Evolutionary conservation across 139 green algal genomes (phyloP).

Genomic region (Ulvella scutata): DNA sequence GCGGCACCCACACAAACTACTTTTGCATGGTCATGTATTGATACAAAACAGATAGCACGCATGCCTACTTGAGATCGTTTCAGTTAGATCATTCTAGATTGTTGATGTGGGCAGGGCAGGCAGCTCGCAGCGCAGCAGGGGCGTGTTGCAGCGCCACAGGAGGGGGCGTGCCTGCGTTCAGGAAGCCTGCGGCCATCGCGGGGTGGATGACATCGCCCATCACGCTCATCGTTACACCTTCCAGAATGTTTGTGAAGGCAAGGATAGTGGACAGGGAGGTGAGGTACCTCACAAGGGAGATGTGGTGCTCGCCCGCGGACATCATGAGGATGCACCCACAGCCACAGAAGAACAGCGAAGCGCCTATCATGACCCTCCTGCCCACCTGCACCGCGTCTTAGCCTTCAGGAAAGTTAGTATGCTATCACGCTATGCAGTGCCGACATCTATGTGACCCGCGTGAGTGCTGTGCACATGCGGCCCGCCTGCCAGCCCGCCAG

Average conservation of each 20-base stretch:
- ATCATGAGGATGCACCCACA: background rate
- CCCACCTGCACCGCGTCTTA: background rate
- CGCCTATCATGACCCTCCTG: background rate
- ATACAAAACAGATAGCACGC: too few relatives aligned
- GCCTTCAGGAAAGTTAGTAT: too few relatives aligned
- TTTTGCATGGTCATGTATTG: background rate
- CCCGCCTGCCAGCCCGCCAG: too few relatives aligned
- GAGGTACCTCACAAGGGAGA: conserved; percentile 6
- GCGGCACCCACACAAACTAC: background rate
- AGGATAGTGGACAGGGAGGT: background rate
- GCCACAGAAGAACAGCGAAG: background rate
- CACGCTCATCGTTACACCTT: conserved; percentile 19
- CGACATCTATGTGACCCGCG: too few relatives aligned
- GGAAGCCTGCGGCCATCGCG: conserved; percentile 11
- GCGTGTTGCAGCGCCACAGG: background rate
- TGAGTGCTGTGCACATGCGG: too few relatives aligned
- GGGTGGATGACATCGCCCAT: conserved; percentile 20
- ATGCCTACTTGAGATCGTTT: too few relatives aligned
- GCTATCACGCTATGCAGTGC: too few relatives aligned
- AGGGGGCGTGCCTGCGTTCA: conserved; percentile 15
- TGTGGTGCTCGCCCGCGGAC: background rate
- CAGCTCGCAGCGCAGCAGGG: background rate
- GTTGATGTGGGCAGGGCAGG: too few relatives aligned
- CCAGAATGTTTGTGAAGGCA: conserved; percentile 10
- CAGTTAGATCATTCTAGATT: too few relatives aligned